Evolutionary conservation across 1,139 yeast genomes (phyloP), one percentile per base, ranked within the genome.

Genomic region (Blastobotrys petasosporus): DNA sequence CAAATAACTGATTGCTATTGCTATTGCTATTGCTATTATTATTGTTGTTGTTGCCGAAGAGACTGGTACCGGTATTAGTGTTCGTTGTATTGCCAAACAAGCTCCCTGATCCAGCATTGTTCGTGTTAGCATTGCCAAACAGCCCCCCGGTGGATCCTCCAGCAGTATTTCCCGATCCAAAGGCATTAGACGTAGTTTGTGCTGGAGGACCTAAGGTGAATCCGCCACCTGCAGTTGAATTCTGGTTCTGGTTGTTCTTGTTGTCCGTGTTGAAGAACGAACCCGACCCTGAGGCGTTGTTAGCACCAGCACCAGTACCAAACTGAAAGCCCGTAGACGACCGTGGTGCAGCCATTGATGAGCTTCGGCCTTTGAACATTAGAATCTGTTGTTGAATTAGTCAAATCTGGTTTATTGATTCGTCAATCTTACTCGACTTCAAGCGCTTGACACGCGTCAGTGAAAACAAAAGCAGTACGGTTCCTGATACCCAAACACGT

Each of bases 21-120:
- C 17, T 12, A 12, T 31, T 25, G 20, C 35, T 29, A 25, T 20
- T 32, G 37, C 55, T 37, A 44, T 49, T 51, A 45, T 45, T 50
- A 39, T 50, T 50, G 47, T 35, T 54, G 42, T 55, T 49, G 51
- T 49, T 59, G 10, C 68, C 70, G 57, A 66, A 64, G 23, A 67
- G 49, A 7, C 59, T 58, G 11, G 56, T 55, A 16, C 47, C 16
- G 2, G 33, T 29, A 12, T 32, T 29, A 13, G 25, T 30, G 32
- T 34, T 36, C 13, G 41, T 28, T 3, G 37, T 35, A 44, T 46
- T 40, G 40, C 59, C 54, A 50, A 53, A 45, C 39, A 50, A 43
- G 2, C 48, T 41, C 33, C 51, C 41, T 36, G 54, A 33, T 43
- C 46, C 52, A 30, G 57, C 34, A 33, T 50, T 37, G 29, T 35